A percentile compares a stretch with the other conserved stretches of the same genome.
phyloP scores from a whole-genome alignment of 495 filamentous ascomycete species.

The Beverwykella pulmonaria region DNA sequence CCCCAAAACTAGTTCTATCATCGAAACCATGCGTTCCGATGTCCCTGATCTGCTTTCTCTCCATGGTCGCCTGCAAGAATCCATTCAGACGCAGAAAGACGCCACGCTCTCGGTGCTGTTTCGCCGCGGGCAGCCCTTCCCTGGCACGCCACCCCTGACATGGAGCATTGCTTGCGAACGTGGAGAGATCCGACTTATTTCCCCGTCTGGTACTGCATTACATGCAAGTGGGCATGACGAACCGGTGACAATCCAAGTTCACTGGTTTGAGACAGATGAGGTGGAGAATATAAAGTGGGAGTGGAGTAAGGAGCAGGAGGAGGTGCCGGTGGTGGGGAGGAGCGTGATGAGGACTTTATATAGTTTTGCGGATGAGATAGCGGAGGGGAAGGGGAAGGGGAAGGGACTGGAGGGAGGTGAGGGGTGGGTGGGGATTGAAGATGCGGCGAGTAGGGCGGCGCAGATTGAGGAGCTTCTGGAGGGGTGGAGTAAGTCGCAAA shows the following conservation, averaged over 20 bases:
- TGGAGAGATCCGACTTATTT: constrained; percentile 25
- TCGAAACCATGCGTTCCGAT: neutral
- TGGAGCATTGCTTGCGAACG: constrained; percentile 31
- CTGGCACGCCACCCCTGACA: constrained; percentile 3
- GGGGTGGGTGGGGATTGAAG: constrained; percentile 4
- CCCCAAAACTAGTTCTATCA: neutral
- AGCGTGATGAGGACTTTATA: constrained; percentile 2
- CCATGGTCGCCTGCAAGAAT: constrained; percentile 6
- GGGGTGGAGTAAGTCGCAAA: neutral
- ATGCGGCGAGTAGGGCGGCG: constrained; percentile 2
- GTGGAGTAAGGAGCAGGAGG: constrained; percentile 13
- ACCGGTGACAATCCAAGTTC: constrained; percentile 18
- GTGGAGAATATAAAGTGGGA: constrained; percentile 20
- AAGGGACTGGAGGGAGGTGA: neutral
- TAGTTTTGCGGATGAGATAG: neutral
- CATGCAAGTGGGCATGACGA: neutral
- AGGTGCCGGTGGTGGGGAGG: constrained; percentile 5
- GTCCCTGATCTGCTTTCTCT: constrained; percentile 24
- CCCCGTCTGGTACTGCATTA: neutral
- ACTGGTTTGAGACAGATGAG: constrained; percentile 13
- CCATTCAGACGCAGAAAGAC: neutral
- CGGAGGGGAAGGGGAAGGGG: neutral
- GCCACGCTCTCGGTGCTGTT: constrained; percentile 15
- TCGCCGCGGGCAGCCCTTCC: constrained; percentile 27
- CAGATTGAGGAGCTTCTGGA: neutral